Percentiles rank a stretch among this genome's conserved stretches.
These are phyloP conservation scores for Helenozyma rhizophorensis DNA, from an alignment of 805 yeast species.

Conservation along the genomic window DNA sequence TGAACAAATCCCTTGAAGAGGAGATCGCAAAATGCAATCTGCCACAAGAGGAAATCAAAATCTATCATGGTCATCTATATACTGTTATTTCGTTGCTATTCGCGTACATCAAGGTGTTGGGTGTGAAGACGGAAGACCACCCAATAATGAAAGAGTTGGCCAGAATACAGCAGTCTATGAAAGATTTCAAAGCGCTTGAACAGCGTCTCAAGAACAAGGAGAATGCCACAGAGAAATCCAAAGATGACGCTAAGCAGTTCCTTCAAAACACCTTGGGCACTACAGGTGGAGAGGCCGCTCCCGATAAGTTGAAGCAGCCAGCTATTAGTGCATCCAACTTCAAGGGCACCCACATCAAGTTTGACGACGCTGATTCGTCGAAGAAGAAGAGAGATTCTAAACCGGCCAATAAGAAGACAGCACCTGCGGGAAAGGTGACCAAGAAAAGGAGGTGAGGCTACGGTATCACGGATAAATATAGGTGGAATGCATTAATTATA, in stretches of 20 bases:
- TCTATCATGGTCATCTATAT: conserved; percentile 44
- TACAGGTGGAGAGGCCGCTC: conserved; percentile 28
- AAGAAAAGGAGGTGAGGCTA: conserved; percentile 2
- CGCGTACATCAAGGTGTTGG: conserved; percentile 55
- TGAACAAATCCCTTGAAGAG: conserved; percentile 39
- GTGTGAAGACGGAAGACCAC: conserved; percentile 53
- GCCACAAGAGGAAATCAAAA: conserved; percentile 22
- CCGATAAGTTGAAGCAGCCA: conserved; percentile 30
- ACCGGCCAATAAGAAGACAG: too few species aligned
- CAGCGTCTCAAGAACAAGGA: conserved; percentile 15
- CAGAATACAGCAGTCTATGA: conserved; percentile 66
- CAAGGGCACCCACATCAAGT: conserved; percentile 51
- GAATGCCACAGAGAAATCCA: conserved; percentile 16
- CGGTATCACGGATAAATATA: conserved; percentile 2
- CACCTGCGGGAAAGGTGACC: conserved; percentile 5
- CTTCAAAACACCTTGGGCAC: conserved; percentile 44
- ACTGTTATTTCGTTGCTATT: conserved; percentile 53
- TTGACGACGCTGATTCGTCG: conserved; percentile 26
- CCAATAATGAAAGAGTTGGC: conserved; percentile 64
- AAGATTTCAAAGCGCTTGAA: conserved; percentile 44
- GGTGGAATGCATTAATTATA: not conserved
- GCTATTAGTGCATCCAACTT: conserved; percentile 52
- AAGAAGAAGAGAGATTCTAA: too few species aligned
- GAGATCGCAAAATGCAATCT: conserved; percentile 18
- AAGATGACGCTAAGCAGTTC: conserved; percentile 40